Evolutionary conservation across 345 rosid genomes (phyloP).

Genomic region (Atalantia buxifolia): DNA sequence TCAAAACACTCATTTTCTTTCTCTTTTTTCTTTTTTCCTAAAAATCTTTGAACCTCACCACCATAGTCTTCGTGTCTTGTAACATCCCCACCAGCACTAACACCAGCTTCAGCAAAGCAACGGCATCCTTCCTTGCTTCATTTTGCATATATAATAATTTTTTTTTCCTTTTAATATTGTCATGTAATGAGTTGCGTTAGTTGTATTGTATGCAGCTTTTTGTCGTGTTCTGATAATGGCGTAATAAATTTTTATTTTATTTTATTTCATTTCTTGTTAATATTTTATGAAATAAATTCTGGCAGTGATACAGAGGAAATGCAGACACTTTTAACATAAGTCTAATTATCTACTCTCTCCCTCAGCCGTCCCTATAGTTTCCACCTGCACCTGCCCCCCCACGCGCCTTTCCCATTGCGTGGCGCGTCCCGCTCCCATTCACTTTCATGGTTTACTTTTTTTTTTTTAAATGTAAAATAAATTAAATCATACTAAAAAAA

Average conservation of each 20-base stretch:
- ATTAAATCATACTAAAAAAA: no score
- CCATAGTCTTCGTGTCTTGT: neutral
- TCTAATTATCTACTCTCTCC: neutral
- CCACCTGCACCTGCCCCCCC: neutral
- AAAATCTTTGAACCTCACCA: neutral
- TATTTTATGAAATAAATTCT: constrained; percentile 4
- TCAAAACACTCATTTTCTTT: neutral
- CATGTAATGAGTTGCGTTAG: neutral
- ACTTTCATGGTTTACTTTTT: no score
- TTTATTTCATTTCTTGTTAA: no score
- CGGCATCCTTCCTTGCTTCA: neutral
- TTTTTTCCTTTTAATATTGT: no score
- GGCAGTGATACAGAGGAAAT: neutral
- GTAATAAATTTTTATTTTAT: neutral
- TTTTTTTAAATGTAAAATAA: no score
- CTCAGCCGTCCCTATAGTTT: neutral
- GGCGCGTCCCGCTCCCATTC: neutral
- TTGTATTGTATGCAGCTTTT: constrained; percentile 2
- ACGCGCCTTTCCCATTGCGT: neutral
- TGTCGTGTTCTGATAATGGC: constrained; percentile 22
- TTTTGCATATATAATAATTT: neutral
- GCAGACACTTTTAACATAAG: constrained; percentile 3
- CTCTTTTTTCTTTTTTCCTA: neutral
- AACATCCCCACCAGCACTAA: neutral
- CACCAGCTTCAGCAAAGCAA: neutral